Base-by-base conservation (phyloP, 306 rosid genomes). In the Crataegus laevigata region DNA sequence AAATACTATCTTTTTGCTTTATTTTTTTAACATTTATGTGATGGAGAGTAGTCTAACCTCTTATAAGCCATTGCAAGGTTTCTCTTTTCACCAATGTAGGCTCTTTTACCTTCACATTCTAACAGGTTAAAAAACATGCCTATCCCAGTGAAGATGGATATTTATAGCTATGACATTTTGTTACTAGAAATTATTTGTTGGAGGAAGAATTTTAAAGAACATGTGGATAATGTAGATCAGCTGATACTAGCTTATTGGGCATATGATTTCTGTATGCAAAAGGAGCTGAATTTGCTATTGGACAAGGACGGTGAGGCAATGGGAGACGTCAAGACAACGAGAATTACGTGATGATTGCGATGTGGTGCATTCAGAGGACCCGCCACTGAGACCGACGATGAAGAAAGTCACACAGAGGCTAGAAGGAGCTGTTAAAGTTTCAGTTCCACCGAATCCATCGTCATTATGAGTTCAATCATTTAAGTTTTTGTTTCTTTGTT, bases 291-390 rank as follows among this genome's bases (percentile, higher is more conserved):
- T 13, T 21, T 26, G 8, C 12, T 62, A 5, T 26, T 74, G 30
- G 28, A 18, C 19, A 40, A 34, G 6, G 71, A 82, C 26, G 72
- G 19, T 18, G 69, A 69, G 59, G 76, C 64, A n/a, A 47, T n/a
- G 30, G 3, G 59, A 0, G 79, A 77, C 32, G 36, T 59, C 32
- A 50, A 30, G 6, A 71, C 5, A 22, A 9, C 79, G 19, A 75
- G 73, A 79, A n/a, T 24, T 43, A 38, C 19, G 75, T 75, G 61
- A 74, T 51, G 72, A 30, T 60, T 18, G 78, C 83, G 5, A 6
- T 83, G 4, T 79, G 83, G 81, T 83, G 81, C 66, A 71, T 79
- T 28, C 82, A 82, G 73, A 68, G 60, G 76, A 77, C 63, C 82
- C 55, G 17, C 2, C 42, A 0, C 42, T 50, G 0, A 73, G 76